A percentile compares a stretch with the other conserved stretches of the same genome.
Conservation (phyloP, 495 filamentous ascomycete genomes). For the Aspergillus ostianus region DNA sequence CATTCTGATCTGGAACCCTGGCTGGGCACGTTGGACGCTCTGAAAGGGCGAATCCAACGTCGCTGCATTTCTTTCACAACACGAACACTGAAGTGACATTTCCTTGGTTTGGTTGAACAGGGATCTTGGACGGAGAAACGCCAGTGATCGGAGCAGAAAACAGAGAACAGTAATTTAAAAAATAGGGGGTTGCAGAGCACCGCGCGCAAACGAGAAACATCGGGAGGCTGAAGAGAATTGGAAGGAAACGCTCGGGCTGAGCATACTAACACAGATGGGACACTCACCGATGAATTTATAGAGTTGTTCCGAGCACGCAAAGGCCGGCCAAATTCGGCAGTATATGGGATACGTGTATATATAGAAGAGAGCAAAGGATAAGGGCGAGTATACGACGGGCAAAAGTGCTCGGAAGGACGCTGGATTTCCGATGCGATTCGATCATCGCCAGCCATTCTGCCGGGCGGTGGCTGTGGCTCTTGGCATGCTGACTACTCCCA, state of each 20-base stretch:
- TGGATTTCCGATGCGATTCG: not conserved
- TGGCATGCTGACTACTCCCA: not conserved
- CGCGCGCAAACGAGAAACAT: not conserved
- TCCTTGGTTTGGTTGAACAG: slow-evolving; percentile 6
- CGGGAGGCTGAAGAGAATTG: not conserved
- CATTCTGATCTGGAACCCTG: slow-evolving; percentile 20
- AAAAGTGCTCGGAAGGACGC: not conserved
- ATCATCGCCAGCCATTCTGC: not conserved
- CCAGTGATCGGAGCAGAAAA: not conserved
- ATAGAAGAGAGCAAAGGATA: not conserved
- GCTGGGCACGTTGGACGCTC: slow-evolving; percentile 5
- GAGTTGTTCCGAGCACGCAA: not conserved
- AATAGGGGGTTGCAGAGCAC: not conserved
- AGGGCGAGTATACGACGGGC: not conserved
- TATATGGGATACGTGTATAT: slow-evolving; percentile 1
- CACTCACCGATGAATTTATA: not conserved
- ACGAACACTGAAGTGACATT: slow-evolving; percentile 4
- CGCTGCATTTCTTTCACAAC: slow-evolving; percentile 15
- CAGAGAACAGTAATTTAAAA: not conserved
- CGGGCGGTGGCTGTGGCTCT: not conserved
- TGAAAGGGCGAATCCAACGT: slow-evolving; percentile 13
- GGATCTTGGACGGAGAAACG: slow-evolving; percentile 5
- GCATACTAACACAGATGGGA: not conserved
- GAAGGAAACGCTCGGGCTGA: not conserved
- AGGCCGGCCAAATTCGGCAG: not conserved